These are phyloP conservation scores for Penicillium janthinellum DNA, from an alignment of 2,329 filamentous ascomycete genomes.

Conservation along the genomic window DNA sequence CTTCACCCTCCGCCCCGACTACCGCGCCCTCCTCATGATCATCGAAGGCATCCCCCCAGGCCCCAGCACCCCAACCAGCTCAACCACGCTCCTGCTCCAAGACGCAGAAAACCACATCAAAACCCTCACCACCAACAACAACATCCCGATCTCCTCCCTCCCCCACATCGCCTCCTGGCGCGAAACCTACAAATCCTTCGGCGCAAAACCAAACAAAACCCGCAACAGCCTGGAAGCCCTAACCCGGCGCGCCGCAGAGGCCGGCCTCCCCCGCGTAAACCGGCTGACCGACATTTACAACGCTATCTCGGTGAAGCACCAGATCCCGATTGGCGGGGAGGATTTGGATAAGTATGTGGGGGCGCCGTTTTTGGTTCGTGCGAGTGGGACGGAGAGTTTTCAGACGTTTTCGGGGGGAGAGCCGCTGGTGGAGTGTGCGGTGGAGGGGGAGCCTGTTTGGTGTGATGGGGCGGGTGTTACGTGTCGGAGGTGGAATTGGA, in stretches of 20 bases:
- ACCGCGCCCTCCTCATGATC: slow-evolving; percentile 41
- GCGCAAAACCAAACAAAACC: slow-evolving; percentile 42
- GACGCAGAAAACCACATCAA: slow-evolving; percentile 19
- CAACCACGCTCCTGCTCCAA: slow-evolving; percentile 34
- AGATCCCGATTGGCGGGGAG: slow-evolving; percentile 44
- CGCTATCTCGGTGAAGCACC: slow-evolving; percentile 42
- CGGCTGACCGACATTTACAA: slow-evolving; percentile 46
- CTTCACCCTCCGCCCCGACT: slow-evolving; percentile 41
- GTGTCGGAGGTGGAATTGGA: slow-evolving; percentile 46
- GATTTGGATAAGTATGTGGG: slow-evolving; percentile 43
- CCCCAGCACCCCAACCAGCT: slow-evolving; percentile 35
- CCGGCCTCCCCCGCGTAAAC: slow-evolving; percentile 41
- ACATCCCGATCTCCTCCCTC: slow-evolving; percentile 32
- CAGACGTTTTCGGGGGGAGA: slow-evolving; percentile 35
- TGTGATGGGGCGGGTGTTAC: slow-evolving; percentile 43
- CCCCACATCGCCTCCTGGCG: slow-evolving; percentile 44
- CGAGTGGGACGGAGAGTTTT: slow-evolving; percentile 40
- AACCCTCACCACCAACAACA: slow-evolving; percentile 8
- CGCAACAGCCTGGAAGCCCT: slow-evolving; percentile 42
- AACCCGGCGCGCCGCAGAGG: slow-evolving; percentile 33
- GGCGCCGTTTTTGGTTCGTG: slow-evolving; percentile 32
- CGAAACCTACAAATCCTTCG: slow-evolving; percentile 43
- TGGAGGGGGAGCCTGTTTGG: slow-evolving; percentile 43
- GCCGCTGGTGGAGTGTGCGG: slow-evolving; percentile 19
- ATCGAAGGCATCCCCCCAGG: slow-evolving; percentile 35